phyloP scores from a whole-genome alignment of 345 rosid species.

The Syzygium grande region DNA sequence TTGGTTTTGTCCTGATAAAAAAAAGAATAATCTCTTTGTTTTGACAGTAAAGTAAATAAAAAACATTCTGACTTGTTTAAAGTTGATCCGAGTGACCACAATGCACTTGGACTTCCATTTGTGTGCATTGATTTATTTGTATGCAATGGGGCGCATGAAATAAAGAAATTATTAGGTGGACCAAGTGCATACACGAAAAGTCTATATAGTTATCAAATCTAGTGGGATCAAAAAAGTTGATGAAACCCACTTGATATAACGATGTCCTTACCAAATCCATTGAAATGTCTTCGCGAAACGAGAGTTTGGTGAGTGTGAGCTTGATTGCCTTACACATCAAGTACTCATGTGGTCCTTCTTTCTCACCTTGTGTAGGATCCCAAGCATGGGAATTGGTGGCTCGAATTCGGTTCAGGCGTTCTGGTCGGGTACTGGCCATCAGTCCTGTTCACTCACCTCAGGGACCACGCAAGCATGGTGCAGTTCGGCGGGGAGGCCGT shows the following conservation, averaged over 20 bases:
- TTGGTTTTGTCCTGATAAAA: too few species aligned
- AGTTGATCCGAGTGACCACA: not conserved
- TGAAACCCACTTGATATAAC: not conserved
- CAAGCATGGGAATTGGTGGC: conserved; percentile 99
- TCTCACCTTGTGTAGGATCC: conserved; percentile 58
- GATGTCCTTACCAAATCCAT: not conserved
- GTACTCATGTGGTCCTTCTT: not conserved
- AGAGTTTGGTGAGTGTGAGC: not conserved
- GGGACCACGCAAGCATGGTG: conserved; percentile 86
- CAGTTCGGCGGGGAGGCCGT: conserved; percentile 93
- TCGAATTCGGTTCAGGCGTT: conserved; percentile 84
- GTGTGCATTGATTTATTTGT: not conserved
- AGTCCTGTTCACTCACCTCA: conserved; percentile 64
- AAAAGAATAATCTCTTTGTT: too few species aligned
- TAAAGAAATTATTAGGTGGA: not conserved
- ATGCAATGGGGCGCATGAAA: not conserved
- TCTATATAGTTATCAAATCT: not conserved
- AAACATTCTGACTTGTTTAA: not conserved
- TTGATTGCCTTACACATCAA: not conserved
- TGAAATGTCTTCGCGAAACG: not conserved
- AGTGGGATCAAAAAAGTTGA: not conserved
- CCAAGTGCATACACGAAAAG: not conserved
- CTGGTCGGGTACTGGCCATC: conserved; percentile 97
- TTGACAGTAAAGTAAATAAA: too few species aligned
- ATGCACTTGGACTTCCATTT: not conserved